Conservation (phyloP, 345 rosid genomes). For the Lepidium didymum region DNA sequence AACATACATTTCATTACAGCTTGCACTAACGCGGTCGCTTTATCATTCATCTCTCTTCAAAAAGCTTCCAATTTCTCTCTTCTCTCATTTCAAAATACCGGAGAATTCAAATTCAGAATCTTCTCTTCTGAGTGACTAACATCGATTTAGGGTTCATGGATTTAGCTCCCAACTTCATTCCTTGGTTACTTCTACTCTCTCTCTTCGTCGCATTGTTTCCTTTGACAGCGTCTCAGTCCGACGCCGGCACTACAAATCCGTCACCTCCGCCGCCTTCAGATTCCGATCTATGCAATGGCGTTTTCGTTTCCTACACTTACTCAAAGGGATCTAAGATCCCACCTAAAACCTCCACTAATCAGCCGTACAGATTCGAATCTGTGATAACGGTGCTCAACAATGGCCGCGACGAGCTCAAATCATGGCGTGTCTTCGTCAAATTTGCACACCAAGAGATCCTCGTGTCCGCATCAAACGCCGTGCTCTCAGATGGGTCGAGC, state of each 20-base stretch:
- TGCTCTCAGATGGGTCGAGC: conserved; percentile 63
- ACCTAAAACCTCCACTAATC: conserved; percentile 50
- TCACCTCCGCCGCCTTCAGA: conserved; percentile 14
- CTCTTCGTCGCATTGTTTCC: background rate
- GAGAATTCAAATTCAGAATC: background rate
- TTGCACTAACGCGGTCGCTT: conserved; percentile 18
- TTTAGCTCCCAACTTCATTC: conserved; percentile 3
- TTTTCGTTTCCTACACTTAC: conserved; percentile 61
- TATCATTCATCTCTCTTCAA: conserved; percentile 5
- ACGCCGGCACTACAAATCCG: background rate
- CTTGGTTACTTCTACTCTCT: conserved; percentile 3
- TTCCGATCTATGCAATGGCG: conserved; percentile 45
- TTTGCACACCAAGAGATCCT: conserved; percentile 64
- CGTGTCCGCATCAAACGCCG: conserved; percentile 66
- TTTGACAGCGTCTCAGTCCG: conserved; percentile 3
- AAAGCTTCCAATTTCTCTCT: background rate
- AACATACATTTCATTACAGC: conserved; percentile 13
- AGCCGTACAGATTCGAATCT: conserved; percentile 84
- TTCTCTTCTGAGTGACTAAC: background rate
- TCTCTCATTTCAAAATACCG: background rate
- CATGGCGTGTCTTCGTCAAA: conserved; percentile 78
- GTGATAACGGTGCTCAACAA: conserved; percentile 63
- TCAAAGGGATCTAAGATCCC: conserved; percentile 39
- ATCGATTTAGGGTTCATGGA: conserved; percentile 16
- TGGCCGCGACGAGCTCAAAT: conserved; percentile 63